Evolutionary conservation across 441 rosid genomes (phyloP).

Genomic region (Populus hybrid): DNA sequence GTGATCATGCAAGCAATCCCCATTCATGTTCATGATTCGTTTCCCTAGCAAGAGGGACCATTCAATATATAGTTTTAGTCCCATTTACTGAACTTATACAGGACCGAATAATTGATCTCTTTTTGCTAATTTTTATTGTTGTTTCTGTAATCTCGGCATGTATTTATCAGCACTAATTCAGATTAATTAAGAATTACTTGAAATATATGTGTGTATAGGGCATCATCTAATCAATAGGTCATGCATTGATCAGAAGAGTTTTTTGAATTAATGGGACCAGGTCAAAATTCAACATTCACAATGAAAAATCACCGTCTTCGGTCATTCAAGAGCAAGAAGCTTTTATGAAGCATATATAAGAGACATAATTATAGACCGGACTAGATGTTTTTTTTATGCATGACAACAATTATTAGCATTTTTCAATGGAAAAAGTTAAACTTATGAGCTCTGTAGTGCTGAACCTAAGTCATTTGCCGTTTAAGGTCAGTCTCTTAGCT

Average conservation of each 20-base stretch:
- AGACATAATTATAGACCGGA: slow-evolving; percentile 43
- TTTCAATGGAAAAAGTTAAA: background rate
- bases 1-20: background rate
- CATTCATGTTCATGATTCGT: background rate
- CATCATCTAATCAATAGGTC: slow-evolving; percentile 2
- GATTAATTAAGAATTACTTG: background rate
- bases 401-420: slow-evolving; percentile 32
- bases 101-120: slow-evolving; percentile 17
- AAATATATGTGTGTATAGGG: background rate
- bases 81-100: background rate
- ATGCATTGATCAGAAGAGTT: slow-evolving; percentile 11
- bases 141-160: background rate
- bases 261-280: slow-evolving; percentile 16
- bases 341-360: slow-evolving; percentile 19
- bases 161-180: background rate
- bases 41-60: background rate
- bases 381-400: slow-evolving; percentile 36
- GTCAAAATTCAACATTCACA: slow-evolving; percentile 33
- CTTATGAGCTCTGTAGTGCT: background rate
- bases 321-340: slow-evolving; percentile 26
- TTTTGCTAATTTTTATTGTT: background rate
- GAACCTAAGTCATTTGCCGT: background rate
- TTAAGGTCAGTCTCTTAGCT: too few species aligned
- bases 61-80: background rate
- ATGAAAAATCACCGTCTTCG: slow-evolving; percentile 21